phyloP scores from a whole-genome alignment of 495 filamentous ascomycete genomes.

The Xylaria scruposa region DNA sequence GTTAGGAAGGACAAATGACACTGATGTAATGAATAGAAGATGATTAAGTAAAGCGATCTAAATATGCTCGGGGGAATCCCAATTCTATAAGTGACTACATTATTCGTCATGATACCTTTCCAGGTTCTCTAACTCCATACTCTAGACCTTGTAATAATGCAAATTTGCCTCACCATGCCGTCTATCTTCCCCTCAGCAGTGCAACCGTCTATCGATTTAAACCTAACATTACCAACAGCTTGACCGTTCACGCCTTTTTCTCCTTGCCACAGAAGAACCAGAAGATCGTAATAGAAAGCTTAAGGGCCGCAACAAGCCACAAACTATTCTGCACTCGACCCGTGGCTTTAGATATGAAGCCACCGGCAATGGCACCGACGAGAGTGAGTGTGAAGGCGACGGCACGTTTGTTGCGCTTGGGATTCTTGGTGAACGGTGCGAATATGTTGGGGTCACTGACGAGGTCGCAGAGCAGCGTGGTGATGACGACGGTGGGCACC shows the following conservation, averaged over 20 bases:
- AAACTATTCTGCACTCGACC: constrained; percentile 37
- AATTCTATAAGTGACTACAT: constrained; percentile 1
- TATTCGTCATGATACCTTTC: background rate
- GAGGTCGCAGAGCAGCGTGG: constrained; percentile 73
- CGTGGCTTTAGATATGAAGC: constrained; percentile 57
- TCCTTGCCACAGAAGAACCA: constrained; percentile 31
- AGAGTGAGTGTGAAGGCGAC: constrained; percentile 63
- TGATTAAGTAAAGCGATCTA: background rate
- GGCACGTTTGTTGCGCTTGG: constrained; percentile 68
- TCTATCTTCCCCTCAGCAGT: background rate
- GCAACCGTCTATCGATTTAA: background rate
- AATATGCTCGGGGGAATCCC: background rate
- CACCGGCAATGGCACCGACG: constrained; percentile 67
- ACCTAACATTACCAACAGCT: background rate
- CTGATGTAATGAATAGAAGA: background rate
- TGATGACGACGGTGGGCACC: constrained; percentile 76
- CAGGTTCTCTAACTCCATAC: background rate
- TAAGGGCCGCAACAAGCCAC: constrained; percentile 39
- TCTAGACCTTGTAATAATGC: background rate
- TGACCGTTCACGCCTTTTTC: constrained; percentile 10
- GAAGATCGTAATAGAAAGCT: constrained; percentile 31
- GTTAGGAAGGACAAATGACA: background rate
- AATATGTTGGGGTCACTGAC: constrained; percentile 64
- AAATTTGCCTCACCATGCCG: background rate
- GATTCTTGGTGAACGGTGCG: constrained; percentile 56